Evolutionary conservation across 441 rosid species (phyloP), one percentile per base, ranked within the genome.

Genomic region (Gossypium trilobum): DNA sequence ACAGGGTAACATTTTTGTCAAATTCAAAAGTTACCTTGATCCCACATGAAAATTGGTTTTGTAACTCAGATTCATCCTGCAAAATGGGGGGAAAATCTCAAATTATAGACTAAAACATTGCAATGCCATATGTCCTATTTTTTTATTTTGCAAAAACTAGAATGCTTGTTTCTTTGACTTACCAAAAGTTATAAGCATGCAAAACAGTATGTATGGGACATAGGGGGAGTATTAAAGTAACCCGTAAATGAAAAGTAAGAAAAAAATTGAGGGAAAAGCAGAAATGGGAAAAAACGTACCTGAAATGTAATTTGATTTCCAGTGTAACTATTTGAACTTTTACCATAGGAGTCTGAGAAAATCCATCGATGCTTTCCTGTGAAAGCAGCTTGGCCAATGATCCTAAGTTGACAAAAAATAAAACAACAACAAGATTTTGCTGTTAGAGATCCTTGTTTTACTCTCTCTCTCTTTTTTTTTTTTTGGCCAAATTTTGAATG

Each of bases 281-380:
- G 13, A 67, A 58, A 61, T 1, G 23, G 48, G 57, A 42, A 59
- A 81, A 81, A 51, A 44, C 22, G 55, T 61, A 89, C 95, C 91
- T 85, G 89, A 74, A 82, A 68, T 51, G 72, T 31, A 56, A 36
- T 71, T 73, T 59, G 78, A 73, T 23, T 68, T 63, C 61, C 70
- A n/a, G 56, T 42, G 52, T 77, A 59, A 58, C 16, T 52, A 52
- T 68, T 50, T 65, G 77, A 61, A 68, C 69, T 71, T 76, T 70
- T 80, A 51, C 70, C 22, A 27, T 8, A 61, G 74, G 80, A 70
- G 76, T 87, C 93, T 56, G 88, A 83, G 79, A 82, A 78, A 74
- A 89, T 68, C 98, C 98, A 93, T 33, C 66, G 80, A 72, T 84
- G 84, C 71, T 81, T 89, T 65, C 93, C 89, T 23, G 91, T 81